Evolutionary conservation across 306 rosid species (phyloP).

Genomic region (Quillaja saponaria): DNA sequence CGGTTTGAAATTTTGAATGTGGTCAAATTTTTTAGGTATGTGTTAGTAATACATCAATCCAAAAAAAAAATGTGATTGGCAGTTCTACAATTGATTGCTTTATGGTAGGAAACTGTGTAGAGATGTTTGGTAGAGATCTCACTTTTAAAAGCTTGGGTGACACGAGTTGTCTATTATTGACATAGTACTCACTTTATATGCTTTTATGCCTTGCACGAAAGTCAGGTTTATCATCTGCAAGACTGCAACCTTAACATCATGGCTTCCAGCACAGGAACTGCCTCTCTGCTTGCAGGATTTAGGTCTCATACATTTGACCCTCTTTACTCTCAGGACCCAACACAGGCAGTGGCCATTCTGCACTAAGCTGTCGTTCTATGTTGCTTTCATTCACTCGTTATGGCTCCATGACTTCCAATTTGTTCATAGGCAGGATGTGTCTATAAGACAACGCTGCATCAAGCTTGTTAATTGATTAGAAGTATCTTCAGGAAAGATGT

Average conservation of each 20-base stretch:
- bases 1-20: slow-evolving; percentile 44
- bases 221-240: background rate
- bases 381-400: background rate
- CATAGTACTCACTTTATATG: background rate
- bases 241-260: background rate
- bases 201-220: too few relatives aligned
- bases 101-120: background rate
- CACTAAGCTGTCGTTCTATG: background rate
- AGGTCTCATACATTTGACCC: too few relatives aligned
- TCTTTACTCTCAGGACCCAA: too few relatives aligned
- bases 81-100: slow-evolving; percentile 5
- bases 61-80: background rate
- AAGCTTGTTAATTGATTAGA: slow-evolving; percentile 13
- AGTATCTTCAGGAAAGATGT: background rate
- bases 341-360: too few relatives aligned
- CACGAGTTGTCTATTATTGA: background rate
- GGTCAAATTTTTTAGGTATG: slow-evolving; percentile 48
- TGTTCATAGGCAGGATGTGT: background rate
- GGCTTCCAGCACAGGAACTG: too few relatives aligned
- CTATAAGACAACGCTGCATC: background rate
- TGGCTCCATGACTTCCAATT: background rate
- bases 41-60: slow-evolving; percentile 13
- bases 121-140: background rate
- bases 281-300: too few relatives aligned
- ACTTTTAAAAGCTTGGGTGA: background rate